These are phyloP conservation scores for Anisodus tanguticus DNA, from an alignment of 257 asterid genomes.

Conservation along the genomic window DNA sequence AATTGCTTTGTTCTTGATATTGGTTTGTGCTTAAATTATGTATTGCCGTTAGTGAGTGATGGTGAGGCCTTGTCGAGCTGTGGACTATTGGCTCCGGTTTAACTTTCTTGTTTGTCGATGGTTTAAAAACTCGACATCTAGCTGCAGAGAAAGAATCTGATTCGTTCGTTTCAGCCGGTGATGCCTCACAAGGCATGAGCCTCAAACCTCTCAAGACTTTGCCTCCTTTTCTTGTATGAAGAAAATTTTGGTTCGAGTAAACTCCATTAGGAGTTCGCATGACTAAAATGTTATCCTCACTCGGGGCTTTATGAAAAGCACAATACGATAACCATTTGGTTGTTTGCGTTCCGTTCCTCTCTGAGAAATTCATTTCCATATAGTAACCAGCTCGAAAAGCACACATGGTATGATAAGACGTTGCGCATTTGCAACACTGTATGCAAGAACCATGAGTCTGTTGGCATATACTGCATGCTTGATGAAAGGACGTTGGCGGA, in stretches of 20 bases:
- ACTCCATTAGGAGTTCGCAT: constrained; percentile 26
- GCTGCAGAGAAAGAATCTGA: constrained; percentile 18
- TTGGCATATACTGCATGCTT: constrained; percentile 16
- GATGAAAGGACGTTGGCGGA: constrained; percentile 19
- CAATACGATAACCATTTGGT: constrained; percentile 25
- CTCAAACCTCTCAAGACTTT: neutral
- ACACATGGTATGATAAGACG: neutral
- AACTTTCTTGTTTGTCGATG: neutral
- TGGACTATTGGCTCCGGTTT: constrained; percentile 20
- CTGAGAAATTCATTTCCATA: constrained; percentile 27
- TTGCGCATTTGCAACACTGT: constrained; percentile 24
- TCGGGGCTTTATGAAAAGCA: constrained; percentile 1
- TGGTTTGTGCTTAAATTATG: neutral
- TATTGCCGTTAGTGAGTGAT: neutral
- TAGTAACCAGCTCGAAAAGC: constrained; percentile 24
- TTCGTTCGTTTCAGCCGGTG: neutral
- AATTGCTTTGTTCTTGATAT: neutral
- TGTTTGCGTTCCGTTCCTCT: neutral
- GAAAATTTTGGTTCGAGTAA: neutral
- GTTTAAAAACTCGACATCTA: neutral
- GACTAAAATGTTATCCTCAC: constrained; percentile 15
- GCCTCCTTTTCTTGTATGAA: constrained; percentile 20
- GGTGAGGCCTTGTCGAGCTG: neutral
- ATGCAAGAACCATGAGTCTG: constrained; percentile 31
- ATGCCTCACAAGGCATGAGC: neutral